Percentiles rank a stretch among this genome's conserved stretches.
Evolutionary conservation across 768 basidiomycete genomes (phyloP).

Genomic region (Galerina marginata): DNA sequence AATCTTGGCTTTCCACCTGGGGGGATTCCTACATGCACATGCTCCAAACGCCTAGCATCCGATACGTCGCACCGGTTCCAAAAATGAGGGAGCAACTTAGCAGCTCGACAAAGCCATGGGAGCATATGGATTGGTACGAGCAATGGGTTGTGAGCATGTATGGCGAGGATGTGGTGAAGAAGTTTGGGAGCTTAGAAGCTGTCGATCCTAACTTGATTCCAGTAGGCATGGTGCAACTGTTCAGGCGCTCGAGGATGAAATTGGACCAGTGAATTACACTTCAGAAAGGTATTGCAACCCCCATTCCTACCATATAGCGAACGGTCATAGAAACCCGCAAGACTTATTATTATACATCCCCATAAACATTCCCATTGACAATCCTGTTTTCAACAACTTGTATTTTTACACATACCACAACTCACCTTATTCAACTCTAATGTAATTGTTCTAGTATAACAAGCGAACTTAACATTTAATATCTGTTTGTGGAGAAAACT

Average conservation of each 20-base stretch:
- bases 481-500: too few relatives aligned
- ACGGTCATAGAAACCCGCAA: too few relatives aligned
- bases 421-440: too few relatives aligned
- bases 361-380: too few relatives aligned
- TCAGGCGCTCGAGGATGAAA: conserved; percentile 26
- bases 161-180: conserved; percentile 43
- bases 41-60: conserved; percentile 19
- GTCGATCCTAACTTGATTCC: conserved; percentile 47
- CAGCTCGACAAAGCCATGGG: too few relatives aligned
- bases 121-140: conserved; percentile 1
- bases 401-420: too few relatives aligned
- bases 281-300: too few relatives aligned
- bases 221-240: conserved; percentile 46
- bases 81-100: background rate
- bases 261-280: conserved; percentile 1
- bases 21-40: conserved; percentile 28
- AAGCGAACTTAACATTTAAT: too few relatives aligned
- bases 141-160: conserved; percentile 43
- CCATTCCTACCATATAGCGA: too few relatives aligned
- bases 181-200: conserved; percentile 43
- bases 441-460: too few relatives aligned
- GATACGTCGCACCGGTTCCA: conserved; percentile 7
- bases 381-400: too few relatives aligned
- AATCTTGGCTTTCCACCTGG: conserved; percentile 27
- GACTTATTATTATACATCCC: too few relatives aligned